These are phyloP conservation scores for Phyllosticta citribraziliensis DNA, from an alignment of 2,329 filamentous ascomycete species.

Conservation along the genomic window DNA sequence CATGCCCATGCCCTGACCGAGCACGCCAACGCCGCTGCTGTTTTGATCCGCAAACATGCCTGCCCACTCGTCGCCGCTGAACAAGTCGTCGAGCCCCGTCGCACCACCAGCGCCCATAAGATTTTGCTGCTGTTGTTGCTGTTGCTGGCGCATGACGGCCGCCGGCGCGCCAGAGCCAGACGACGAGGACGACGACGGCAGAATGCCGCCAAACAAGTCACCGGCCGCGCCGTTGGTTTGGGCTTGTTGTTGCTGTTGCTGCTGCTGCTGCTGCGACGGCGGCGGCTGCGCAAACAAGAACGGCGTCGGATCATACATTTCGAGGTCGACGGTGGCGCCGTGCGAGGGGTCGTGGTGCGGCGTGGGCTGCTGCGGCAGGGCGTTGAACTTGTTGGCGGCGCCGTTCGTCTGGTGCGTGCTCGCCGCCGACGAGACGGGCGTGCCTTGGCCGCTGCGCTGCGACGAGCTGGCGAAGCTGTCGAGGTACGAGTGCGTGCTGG, in stretches of 20 bases:
- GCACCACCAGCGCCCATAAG: slow-evolving; percentile 42
- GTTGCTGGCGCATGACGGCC: background rate
- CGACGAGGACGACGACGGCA: background rate
- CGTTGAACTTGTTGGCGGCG: slow-evolving; percentile 4
- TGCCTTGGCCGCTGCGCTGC: background rate
- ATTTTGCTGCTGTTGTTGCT: background rate
- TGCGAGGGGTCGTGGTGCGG: slow-evolving; percentile 6
- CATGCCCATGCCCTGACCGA: slow-evolving; percentile 15
- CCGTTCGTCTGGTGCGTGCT: background rate
- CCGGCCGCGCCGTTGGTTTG: background rate
- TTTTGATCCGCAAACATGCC: slow-evolving; percentile 28
- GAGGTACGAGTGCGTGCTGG: background rate
- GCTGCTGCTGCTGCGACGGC: no score
- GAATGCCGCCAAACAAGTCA: background rate
- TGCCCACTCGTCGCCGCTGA: slow-evolving; percentile 31
- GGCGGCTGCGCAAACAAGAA: slow-evolving; percentile 1
- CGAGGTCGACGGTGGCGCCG: slow-evolving; percentile 1
- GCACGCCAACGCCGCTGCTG: slow-evolving; percentile 12
- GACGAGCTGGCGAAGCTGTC: background rate
- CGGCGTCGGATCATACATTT: slow-evolving; percentile 5
- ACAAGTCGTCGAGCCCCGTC: slow-evolving; percentile 22
- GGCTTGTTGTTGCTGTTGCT: no score
- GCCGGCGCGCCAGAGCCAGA: background rate
- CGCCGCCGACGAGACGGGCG: background rate
- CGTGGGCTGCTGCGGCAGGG: slow-evolving; percentile 1